Evolutionary conservation across 768 basidiomycete genomes (phyloP).

Genomic region (Lactarius vividus): DNA sequence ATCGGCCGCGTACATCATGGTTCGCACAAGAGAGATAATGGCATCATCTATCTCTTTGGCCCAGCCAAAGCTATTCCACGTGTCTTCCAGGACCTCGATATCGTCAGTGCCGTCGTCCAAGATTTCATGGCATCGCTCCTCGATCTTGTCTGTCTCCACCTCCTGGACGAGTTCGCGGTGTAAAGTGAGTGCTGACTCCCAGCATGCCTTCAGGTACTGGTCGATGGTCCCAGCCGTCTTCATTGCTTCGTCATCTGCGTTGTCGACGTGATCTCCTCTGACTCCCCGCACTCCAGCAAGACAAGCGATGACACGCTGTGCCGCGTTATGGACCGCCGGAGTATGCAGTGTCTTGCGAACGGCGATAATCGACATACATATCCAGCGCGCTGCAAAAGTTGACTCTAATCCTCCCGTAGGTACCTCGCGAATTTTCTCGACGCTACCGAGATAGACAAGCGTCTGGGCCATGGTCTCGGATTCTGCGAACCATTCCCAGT

Average conservation of each 20-base stretch:
- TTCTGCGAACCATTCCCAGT: constrained; percentile 24
- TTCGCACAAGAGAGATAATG: constrained; percentile 2
- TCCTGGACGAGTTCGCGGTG: not conserved
- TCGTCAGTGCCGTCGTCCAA: not conserved
- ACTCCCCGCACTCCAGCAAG: constrained; percentile 15
- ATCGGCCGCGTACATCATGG: constrained; percentile 11
- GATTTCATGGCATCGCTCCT: constrained; percentile 14
- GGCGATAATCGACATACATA: constrained; percentile 23
- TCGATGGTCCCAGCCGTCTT: constrained; percentile 18
- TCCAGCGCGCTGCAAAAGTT: constrained; percentile 18
- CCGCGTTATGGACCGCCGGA: constrained; percentile 2
- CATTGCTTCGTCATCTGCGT: constrained; percentile 9
- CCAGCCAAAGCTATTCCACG: constrained; percentile 23
- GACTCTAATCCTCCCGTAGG: constrained; percentile 7
- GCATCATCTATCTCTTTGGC: constrained; percentile 16
- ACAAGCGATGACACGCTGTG: constrained; percentile 1
- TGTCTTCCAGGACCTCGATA: constrained; percentile 13
- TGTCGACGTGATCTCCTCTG: not conserved
- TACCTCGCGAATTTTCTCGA: constrained; percentile 8
- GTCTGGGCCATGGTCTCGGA: constrained; percentile 12
- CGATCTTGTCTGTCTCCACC: constrained; percentile 19
- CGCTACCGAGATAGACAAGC: constrained; percentile 16
- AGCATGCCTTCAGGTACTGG: constrained; percentile 12
- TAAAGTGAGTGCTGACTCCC: constrained; percentile 6
- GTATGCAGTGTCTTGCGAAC: constrained; percentile 16